A percentile compares a stretch with the other conserved stretches of the same genome.
Evolutionary conservation across 139 green algal species (phyloP).

Genomic region (Coelastrella sp.): DNA sequence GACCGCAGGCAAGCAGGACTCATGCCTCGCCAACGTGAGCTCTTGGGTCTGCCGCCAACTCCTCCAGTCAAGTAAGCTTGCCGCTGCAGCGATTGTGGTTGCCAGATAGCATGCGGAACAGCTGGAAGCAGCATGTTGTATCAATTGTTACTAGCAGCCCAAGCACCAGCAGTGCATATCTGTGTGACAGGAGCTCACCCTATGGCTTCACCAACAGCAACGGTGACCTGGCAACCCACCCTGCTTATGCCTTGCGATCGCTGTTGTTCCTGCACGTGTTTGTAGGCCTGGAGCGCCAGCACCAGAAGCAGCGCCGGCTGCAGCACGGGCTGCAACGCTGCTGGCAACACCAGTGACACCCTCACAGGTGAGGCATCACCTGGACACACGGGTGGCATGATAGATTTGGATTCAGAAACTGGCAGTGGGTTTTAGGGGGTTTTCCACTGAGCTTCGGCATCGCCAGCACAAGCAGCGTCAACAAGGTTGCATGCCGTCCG

Average conservation of each 20-base stretch:
- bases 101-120: no score
- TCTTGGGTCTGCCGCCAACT: constrained; percentile 59
- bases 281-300: constrained; percentile 44
- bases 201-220: background rate
- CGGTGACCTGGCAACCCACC: no score
- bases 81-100: background rate
- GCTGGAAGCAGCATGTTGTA: no score
- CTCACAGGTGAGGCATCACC: constrained; percentile 40
- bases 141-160: background rate
- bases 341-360: constrained; percentile 55
- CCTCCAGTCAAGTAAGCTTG: constrained; percentile 50
- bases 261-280: background rate
- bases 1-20: constrained; percentile 42
- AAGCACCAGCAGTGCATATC: background rate
- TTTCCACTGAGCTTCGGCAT: no score
- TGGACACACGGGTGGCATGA: no score
- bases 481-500: no score
- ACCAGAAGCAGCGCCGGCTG: constrained; percentile 6
- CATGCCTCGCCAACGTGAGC: constrained; percentile 44
- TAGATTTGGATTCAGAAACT: no score
- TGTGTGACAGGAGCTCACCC: no score
- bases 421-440: no score
- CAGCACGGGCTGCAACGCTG: constrained; percentile 10
- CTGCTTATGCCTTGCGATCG: background rate
- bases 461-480: no score